Evolutionary conservation across 179 eudicot species (phyloP), one percentile per base, ranked within the genome.

Genomic region (Corrigiola litoralis): DNA sequence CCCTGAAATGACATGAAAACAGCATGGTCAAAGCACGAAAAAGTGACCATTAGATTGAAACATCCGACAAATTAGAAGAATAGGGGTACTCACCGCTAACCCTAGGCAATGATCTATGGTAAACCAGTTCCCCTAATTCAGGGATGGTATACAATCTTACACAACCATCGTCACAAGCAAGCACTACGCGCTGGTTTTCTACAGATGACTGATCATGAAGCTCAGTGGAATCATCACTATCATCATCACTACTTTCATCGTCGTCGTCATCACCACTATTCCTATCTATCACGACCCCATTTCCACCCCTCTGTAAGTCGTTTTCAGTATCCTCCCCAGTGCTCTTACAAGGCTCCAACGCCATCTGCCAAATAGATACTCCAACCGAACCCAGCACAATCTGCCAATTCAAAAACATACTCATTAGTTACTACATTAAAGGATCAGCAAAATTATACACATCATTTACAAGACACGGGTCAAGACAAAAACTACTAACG

Each of bases 61-160:
- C n/a, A n/a, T n/a, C n/a, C n/a, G n/a, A n/a, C n/a, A n/a, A n/a
- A n/a, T n/a, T n/a, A n/a, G n/a, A n/a, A n/a, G n/a, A n/a, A n/a
- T n/a, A n/a, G n/a, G n/a, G n/a, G n/a, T 71, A 74, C 99, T 95
- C 85, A 95, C 99, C 99, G 66, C 90, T 79, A 72, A 95, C 96
- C 81, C 96, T 88, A 36, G 97, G 88, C 83, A 85, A 64, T 9
- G 90, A 81, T 79, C 67, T 88, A 41, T 74, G 66, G 40, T 83
- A 84, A 21, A 75, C 77, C 61, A 91, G 79, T 58, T 79, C 73
- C 47, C 85, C 84, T 17, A 67, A 72, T 57, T 82, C 87, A 3
- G 80, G 75, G 14, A 87, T 66, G 2, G 65, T 70, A 46, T 86
- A 95, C 48, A 95, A 60, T 33, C 99, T 80, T 59, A 94, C 90